Evolutionary conservation across 2,329 filamentous ascomycete genomes (phyloP).

Genomic region (Xylariales sp.): DNA sequence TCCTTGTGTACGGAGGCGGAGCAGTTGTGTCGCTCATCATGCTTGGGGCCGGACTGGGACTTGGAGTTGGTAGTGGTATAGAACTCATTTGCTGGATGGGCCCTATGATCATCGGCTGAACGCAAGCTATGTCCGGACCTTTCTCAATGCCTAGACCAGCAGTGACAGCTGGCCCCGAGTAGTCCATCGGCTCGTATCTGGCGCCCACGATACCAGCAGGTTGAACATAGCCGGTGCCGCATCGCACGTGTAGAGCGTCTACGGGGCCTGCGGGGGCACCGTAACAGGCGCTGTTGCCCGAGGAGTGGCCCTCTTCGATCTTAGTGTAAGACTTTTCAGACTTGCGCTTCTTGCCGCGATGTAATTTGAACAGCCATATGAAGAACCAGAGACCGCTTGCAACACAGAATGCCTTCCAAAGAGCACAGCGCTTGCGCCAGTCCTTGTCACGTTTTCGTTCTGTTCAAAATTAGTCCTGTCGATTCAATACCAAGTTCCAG

Average conservation of each 20-base stretch:
- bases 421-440: conserved; percentile 9
- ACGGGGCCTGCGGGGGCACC: not conserved
- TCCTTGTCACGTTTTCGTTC: conserved; percentile 10
- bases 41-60: conserved; percentile 5
- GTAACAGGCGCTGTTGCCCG: not conserved
- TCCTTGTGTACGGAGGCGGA: conserved; percentile 3
- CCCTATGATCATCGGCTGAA: conserved; percentile 7
- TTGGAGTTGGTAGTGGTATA: conserved; percentile 7
- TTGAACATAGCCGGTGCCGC: not conserved
- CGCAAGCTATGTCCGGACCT: too few relatives aligned
- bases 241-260: not conserved
- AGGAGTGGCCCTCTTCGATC: conserved; percentile 6
- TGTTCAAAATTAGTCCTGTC: not conserved
- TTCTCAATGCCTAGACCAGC: not conserved
- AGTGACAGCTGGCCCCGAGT: not conserved
- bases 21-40: conserved; percentile 2
- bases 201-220: not conserved
- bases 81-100: conserved; percentile 6
- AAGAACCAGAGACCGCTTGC: conserved; percentile 13
- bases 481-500: too few relatives aligned
- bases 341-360: not conserved
- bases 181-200: conserved; percentile 7
- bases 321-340: conserved; percentile 8
- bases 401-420: conserved; percentile 15
- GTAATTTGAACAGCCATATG: conserved; percentile 12